These are phyloP conservation scores for Gossypium stocksii DNA, from an alignment of 345 rosid genomes.

Conservation along the genomic window DNA sequence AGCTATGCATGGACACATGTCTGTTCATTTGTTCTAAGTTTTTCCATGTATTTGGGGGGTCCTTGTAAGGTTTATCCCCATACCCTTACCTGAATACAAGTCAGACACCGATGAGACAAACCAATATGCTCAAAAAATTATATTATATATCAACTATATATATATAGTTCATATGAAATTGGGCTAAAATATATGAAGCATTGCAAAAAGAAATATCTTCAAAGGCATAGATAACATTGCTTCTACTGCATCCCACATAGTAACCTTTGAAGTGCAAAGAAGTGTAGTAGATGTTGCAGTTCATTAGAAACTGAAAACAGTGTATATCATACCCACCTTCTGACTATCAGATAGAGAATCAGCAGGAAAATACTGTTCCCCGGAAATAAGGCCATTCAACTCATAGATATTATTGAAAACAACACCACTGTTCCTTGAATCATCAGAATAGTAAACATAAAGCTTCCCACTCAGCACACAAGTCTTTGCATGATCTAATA, in stretches of 20 bases:
- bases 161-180: neutral
- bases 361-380: constrained; percentile 73
- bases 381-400: constrained; percentile 81
- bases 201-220: neutral
- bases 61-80: too few species aligned
- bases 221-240: neutral
- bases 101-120: neutral
- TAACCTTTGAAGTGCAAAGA: neutral
- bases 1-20: too few species aligned
- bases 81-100: too few species aligned
- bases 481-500: constrained; percentile 92
- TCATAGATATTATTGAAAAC: constrained; percentile 81
- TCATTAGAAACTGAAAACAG: neutral
- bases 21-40: too few species aligned
- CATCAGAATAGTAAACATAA: constrained; percentile 82
- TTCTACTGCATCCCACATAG: neutral
- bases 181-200: neutral
- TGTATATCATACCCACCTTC: constrained; percentile 48
- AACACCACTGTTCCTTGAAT: constrained; percentile 70
- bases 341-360: constrained; percentile 83
- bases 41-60: too few species aligned
- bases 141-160: neutral
- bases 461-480: constrained; percentile 78
- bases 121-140: neutral
- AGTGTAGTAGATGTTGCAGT: neutral